phyloP scores from a whole-genome alignment of 352 stramenopile genomes.

The Pythium dissotocum region DNA sequence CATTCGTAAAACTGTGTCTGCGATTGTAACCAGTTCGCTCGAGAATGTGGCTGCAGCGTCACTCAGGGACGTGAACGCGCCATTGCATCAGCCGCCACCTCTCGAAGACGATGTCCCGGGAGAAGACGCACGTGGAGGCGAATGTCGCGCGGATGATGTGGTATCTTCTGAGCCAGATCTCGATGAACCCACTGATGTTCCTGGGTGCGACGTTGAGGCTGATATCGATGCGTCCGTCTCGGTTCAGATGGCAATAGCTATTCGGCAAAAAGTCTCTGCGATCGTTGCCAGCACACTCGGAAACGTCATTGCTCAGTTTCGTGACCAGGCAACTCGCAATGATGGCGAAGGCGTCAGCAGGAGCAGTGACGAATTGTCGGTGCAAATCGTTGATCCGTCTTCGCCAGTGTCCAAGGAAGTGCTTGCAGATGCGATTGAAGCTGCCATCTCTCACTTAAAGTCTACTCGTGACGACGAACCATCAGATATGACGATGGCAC shows the following conservation, averaged over 20 bases:
- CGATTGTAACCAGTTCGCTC: slow-evolving; percentile 38
- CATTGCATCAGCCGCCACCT: neutral
- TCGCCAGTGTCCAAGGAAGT: neutral
- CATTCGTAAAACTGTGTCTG: slow-evolving; percentile 38
- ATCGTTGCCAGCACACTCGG: slow-evolving; percentile 44
- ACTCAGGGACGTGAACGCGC: neutral
- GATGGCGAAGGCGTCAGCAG: neutral
- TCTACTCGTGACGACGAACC: neutral
- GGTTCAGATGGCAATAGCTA: slow-evolving; percentile 41
- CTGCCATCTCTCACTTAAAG: slow-evolving; percentile 2
- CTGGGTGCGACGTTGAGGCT: neutral
- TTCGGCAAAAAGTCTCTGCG: slow-evolving; percentile 37
- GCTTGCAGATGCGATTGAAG: neutral
- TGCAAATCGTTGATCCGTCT: neutral
- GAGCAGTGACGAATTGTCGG: neutral
- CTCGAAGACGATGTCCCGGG: neutral
- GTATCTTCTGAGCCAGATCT: neutral
- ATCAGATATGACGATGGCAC: neutral
- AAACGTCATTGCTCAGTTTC: slow-evolving; percentile 4
- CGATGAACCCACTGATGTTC: neutral
- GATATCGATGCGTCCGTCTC: slow-evolving; percentile 19
- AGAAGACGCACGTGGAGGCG: neutral
- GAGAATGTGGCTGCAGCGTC: slow-evolving; percentile 14
- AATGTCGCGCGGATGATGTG: neutral
- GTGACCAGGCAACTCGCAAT: neutral